These are phyloP conservation scores for Phytophthora macrochlamydospora DNA, from an alignment of 352 stramenopile species.

Conservation along the genomic window DNA sequence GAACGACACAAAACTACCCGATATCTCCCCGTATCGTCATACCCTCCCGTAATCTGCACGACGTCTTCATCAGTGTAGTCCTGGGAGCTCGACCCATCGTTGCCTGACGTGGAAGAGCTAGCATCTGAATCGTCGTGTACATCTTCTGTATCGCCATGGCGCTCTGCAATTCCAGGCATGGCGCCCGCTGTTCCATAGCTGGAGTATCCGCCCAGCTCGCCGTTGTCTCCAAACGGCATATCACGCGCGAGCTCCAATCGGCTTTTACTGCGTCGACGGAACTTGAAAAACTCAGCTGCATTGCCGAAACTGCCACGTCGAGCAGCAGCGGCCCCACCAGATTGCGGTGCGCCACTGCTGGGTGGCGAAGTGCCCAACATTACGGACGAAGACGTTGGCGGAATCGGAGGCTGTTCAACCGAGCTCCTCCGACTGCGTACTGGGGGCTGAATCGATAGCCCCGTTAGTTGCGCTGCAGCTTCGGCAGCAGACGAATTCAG, in stretches of 20 bases:
- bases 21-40: slow-evolving; percentile 66
- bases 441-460: slow-evolving; percentile 45
- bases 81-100: slow-evolving; percentile 65
- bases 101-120: slow-evolving; percentile 57
- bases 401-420: slow-evolving; percentile 24
- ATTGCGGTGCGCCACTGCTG: slow-evolving; percentile 15
- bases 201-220: slow-evolving; percentile 46
- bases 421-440: slow-evolving; percentile 48
- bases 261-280: slow-evolving; percentile 86
- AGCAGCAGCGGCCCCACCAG: slow-evolving; percentile 29
- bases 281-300: slow-evolving; percentile 87
- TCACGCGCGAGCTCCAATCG: slow-evolving; percentile 80
- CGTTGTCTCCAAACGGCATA: slow-evolving; percentile 56
- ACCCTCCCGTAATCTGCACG: slow-evolving; percentile 63
- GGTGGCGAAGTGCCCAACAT: slow-evolving; percentile 38
- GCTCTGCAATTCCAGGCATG: slow-evolving; percentile 83
- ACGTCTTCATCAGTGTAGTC: slow-evolving; percentile 72
- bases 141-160: slow-evolving; percentile 50
- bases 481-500: slow-evolving; percentile 69
- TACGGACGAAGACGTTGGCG: slow-evolving; percentile 20
- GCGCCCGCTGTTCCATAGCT: slow-evolving; percentile 58
- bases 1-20: slow-evolving; percentile 79
- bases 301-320: slow-evolving; percentile 84
- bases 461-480: slow-evolving; percentile 69
- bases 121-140: slow-evolving; percentile 53